Base-by-base conservation (phyloP, 164 flowering plant genomes). In the Warburgia ugandensis region DNA sequence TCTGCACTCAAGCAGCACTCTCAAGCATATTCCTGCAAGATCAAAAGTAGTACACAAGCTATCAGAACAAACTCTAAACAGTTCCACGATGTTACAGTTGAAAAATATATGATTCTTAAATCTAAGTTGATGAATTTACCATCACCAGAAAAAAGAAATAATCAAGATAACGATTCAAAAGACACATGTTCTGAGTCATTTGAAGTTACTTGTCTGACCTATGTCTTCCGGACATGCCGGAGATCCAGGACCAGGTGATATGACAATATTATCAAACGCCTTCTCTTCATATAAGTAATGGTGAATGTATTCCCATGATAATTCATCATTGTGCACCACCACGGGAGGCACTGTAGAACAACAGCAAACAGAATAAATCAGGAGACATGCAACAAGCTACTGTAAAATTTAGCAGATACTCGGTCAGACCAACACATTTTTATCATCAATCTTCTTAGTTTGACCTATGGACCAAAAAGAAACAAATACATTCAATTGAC, bases 191-290 rank as follows among this genome's bases (percentile, higher is more conserved):
- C 43, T 16, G 3, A 9, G 20, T 3, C 20, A 20, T 29, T 14
- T 10, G 41, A 41, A 17, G 9, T 38, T 41, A 37, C 38, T 38
- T 11, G 19, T 40, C 72, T 60, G n/a, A 94, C 99, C 99, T 77
- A 94, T 86, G 70, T 94, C 99, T 16, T 65, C 69, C 10, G 87
- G 68, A 61, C 92, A 80, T 48, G 76, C 55, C 17, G 99, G 99
- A 60, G 99, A 76, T 48, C 99, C 99, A 71, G 99, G 99, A 54
- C 99, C 99, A 46, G 99, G 99, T 43, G 99, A 94, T 72, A 94
- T 83, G 55, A 92, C 94, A 72, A 92, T 81, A 67, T 92, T 92
- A 61, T 92, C 97, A 59, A 92, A 92, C 56, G 87, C 87, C 50
- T 65, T 75, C 33, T 82, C 90, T 61, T 84, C 76, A 63, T 84